Evolutionary conservation across 768 basidiomycete genomes (phyloP).

Genomic region (Termitomyces sp.): DNA sequence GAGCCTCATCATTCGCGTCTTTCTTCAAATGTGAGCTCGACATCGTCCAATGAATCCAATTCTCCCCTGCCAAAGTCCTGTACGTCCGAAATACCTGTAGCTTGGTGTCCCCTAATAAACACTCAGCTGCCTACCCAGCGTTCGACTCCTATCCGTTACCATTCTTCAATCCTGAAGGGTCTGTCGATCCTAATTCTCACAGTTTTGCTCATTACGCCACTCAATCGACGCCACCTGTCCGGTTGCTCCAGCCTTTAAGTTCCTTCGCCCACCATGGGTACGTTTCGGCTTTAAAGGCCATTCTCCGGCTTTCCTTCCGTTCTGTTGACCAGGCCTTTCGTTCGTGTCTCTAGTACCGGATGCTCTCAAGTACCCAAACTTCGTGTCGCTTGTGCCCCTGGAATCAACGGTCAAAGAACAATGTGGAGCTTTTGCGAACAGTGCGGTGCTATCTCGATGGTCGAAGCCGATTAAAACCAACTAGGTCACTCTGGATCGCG

Average conservation of each 20-base stretch:
- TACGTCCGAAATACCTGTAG: slow-evolving; percentile 25
- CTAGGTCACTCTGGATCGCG: not conserved
- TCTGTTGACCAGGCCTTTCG: not conserved
- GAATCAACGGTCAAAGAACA: slow-evolving; percentile 62
- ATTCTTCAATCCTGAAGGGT: slow-evolving; percentile 39
- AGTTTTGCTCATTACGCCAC: slow-evolving; percentile 35
- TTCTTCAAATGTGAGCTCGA: slow-evolving; percentile 60
- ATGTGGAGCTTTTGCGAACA: slow-evolving; percentile 90
- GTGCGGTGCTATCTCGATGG: slow-evolving; percentile 86
- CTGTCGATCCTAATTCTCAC: slow-evolving; percentile 42
- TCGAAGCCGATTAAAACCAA: slow-evolving; percentile 56
- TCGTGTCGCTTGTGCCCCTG: slow-evolving; percentile 69
- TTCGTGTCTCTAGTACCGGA: slow-evolving; percentile 17
- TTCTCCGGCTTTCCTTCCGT: slow-evolving; percentile 3
- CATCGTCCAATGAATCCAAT: slow-evolving; percentile 42
- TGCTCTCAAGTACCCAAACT: slow-evolving; percentile 83
- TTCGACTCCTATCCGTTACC: slow-evolving; percentile 60
- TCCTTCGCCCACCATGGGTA: slow-evolving; percentile 71
- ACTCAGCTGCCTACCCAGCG: slow-evolving; percentile 47
- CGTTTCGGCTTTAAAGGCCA: slow-evolving; percentile 14
- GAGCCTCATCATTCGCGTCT: slow-evolving; percentile 57
- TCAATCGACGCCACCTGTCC: slow-evolving; percentile 42
- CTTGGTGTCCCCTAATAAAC: slow-evolving; percentile 2
- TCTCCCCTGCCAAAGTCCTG: slow-evolving; percentile 41
- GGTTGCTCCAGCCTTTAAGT: slow-evolving; percentile 63